Evolutionary conservation across 768 basidiomycete genomes (phyloP).

Genomic region (Sarcodon aspratus): DNA sequence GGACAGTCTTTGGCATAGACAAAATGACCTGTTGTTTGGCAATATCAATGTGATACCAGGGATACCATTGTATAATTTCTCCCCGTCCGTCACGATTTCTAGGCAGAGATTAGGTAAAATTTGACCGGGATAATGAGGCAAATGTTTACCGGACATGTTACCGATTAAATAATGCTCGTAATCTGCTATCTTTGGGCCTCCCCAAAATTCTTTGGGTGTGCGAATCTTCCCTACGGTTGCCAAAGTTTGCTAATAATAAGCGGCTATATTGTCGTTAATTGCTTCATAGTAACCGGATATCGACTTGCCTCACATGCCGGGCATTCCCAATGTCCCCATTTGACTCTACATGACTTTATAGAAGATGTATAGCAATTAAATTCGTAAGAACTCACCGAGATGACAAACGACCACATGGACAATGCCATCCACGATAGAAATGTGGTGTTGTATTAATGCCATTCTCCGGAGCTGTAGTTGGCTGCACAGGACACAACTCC

Average conservation of each 20-base stretch:
- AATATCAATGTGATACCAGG: slow-evolving; percentile 6
- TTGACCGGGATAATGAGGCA: slow-evolving; percentile 1
- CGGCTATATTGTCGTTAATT: not conserved
- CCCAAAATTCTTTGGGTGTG: slow-evolving; percentile 26
- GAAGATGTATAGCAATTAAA: slow-evolving; percentile 1
- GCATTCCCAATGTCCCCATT: slow-evolving; percentile 73
- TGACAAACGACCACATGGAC: slow-evolving; percentile 63
- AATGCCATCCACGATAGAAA: slow-evolving; percentile 62
- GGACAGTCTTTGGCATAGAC: not conserved
- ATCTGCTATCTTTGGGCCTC: not conserved
- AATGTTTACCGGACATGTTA: not conserved
- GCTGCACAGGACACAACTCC: slow-evolving; percentile 27
- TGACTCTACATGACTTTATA: slow-evolving; percentile 31
- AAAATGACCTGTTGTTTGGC: slow-evolving; percentile 1
- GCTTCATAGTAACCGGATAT: not conserved
- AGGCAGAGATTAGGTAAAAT: not conserved
- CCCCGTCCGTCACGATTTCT: slow-evolving; percentile 8
- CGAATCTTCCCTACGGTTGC: slow-evolving; percentile 13
- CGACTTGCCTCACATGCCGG: slow-evolving; percentile 40
- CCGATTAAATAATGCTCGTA: not conserved
- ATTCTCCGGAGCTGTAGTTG: slow-evolving; percentile 10
- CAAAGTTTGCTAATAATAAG: slow-evolving; percentile 3
- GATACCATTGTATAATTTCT: slow-evolving; percentile 4
- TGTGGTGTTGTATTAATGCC: slow-evolving; percentile 40
- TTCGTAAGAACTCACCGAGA: slow-evolving; percentile 40